phyloP scores from a whole-genome alignment of 2,329 filamentous ascomycete genomes.

The Aureobasidium sp. region DNA sequence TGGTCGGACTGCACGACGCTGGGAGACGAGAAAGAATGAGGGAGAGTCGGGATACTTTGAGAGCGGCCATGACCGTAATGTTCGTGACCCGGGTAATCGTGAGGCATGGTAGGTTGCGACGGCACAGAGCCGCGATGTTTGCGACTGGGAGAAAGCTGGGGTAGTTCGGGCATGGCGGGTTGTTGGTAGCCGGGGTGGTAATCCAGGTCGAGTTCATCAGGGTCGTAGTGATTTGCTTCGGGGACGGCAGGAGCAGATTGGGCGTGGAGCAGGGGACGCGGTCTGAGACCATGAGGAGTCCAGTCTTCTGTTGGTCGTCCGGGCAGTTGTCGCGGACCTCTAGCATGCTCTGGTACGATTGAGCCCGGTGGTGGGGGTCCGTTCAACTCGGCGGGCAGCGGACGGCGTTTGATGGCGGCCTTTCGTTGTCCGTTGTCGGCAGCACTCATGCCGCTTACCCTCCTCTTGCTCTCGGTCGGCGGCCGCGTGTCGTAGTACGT shows the following conservation, averaged over 20 bases:
- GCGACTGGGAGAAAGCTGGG: constrained; percentile 24
- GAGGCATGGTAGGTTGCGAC: constrained; percentile 19
- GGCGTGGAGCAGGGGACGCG: not conserved
- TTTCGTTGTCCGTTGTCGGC: constrained; percentile 39
- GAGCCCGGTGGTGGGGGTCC: not conserved
- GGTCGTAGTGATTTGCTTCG: not conserved
- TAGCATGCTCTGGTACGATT: constrained; percentile 6
- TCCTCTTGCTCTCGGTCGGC: constrained; percentile 56
- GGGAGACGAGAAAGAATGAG: constrained; percentile 7
- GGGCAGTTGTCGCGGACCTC: not conserved
- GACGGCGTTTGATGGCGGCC: constrained; percentile 68
- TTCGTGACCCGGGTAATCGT: not conserved
- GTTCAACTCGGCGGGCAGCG: constrained; percentile 52
- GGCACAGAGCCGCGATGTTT: constrained; percentile 19
- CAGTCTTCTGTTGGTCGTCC: constrained; percentile 6
- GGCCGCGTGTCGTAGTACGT: constrained; percentile 90
- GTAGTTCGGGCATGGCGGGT: constrained; percentile 26
- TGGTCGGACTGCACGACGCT: not conserved
- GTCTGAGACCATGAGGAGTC: constrained; percentile 7
- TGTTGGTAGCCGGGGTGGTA: constrained; percentile 13
- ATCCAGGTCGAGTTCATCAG: constrained; percentile 6
- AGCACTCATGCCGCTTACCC: constrained; percentile 19
- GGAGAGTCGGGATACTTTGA: not conserved
- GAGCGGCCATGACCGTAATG: not conserved
- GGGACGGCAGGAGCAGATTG: constrained; percentile 3